Base-by-base conservation (phyloP, 192 early-diverging fungal species). In the Tieghemiomyces parasiticus region DNA sequence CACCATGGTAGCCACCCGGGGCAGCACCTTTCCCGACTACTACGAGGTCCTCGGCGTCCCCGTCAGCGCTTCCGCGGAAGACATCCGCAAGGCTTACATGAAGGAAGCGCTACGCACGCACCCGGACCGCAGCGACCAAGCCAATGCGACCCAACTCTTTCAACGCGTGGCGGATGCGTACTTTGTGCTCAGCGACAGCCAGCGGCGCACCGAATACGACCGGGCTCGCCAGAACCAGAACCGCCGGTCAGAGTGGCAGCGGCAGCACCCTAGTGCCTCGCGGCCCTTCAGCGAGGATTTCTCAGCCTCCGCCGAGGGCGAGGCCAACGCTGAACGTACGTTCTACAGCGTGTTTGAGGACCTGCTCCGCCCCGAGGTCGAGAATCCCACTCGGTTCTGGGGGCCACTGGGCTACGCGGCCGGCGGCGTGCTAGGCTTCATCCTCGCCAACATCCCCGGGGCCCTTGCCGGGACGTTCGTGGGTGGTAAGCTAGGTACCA, bases 261-360 rank as follows among this genome's bases (percentile, higher is more conserved):
- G 29, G 2, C 13, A 22, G 33, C 30, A 28, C 38, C 25, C 62
- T 44, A 20, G 54, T 35, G 8, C 55, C 60, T 20, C 25, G 38
- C 22, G 32, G 26, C n/a, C 29, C 56, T 8, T 67, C 60, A 49
- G 45, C 63, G 3, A 14, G 51, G 10, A 46, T 53, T 25, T 46
- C 48, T 1, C 9, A 26, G 22, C 63, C n/a, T 42, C 60, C 16
- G 53, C 55, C 9, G 24, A 47, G 20, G 45, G 48, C 10, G 71
- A 68, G 29, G 68, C 82, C 0, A 73, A 89, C 61, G 72, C 90
- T 1, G 67, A 80, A 9, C 31, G 62, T 28, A 68, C 90, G 45
- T 92, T 92, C 71, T 83, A 83, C 24, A 71, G 77, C 25, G 85
- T 88, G 42, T 89, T 92, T 71, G 86, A 89, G 58, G 88, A 91